Evolutionary conservation across 2,329 filamentous ascomycete genomes (phyloP).

Genomic region (Calonectria montana): DNA sequence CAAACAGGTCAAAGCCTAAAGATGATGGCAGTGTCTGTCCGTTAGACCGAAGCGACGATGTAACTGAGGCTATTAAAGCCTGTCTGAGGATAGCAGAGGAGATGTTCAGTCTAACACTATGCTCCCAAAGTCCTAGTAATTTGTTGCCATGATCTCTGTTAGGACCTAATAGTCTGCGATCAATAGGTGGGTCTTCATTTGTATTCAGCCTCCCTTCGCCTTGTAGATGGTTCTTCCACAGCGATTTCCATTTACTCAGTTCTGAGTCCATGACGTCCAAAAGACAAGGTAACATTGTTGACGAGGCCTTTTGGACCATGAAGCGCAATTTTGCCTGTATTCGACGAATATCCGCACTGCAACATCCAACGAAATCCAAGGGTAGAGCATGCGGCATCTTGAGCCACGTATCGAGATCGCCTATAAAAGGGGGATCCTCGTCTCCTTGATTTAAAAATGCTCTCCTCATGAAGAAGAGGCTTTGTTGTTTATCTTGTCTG

Average conservation of each 20-base stretch:
- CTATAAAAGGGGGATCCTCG: slow-evolving; percentile 14
- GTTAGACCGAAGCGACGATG: slow-evolving; percentile 10
- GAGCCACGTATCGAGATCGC: slow-evolving; percentile 18
- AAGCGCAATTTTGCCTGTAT: slow-evolving; percentile 10
- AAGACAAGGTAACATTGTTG: slow-evolving; percentile 17
- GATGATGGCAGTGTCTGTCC: not conserved
- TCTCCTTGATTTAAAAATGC: slow-evolving; percentile 1
- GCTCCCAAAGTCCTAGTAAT: slow-evolving; percentile 28
- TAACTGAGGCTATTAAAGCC: slow-evolving; percentile 19
- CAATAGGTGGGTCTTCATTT: not conserved
- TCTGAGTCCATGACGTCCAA: slow-evolving; percentile 25
- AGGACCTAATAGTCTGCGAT: slow-evolving; percentile 6
- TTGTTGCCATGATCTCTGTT: not conserved
- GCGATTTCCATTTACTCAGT: slow-evolving; percentile 13
- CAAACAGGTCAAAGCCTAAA: slow-evolving; percentile 6
- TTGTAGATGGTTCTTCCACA: slow-evolving; percentile 14
- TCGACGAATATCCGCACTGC: slow-evolving; percentile 20
- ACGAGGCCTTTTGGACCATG: slow-evolving; percentile 14
- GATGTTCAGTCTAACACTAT: slow-evolving; percentile 28
- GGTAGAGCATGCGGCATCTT: slow-evolving; percentile 20
- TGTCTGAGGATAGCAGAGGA: slow-evolving; percentile 28
- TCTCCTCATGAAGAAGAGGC: slow-evolving; percentile 30
- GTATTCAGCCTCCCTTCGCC: not conserved
- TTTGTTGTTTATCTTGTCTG: slow-evolving; percentile 31
- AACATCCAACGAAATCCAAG: slow-evolving; percentile 21